Evolutionary conservation across 345 rosid species (phyloP).

Genomic region (Arabidopsis suecica): DNA sequence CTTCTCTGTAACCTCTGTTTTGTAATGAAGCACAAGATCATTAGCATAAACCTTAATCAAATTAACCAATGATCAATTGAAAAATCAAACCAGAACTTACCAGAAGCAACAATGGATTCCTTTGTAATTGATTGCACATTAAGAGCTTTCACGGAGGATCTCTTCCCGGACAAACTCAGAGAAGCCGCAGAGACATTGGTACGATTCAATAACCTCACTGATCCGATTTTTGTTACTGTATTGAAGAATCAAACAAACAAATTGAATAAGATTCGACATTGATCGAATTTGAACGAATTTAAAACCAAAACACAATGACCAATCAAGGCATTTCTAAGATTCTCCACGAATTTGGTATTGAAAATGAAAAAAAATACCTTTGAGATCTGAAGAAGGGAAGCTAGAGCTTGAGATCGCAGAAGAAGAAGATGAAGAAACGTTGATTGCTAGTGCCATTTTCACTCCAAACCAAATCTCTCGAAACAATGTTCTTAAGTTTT

Average conservation of each 20-base stretch:
- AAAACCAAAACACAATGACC: conserved; percentile 3
- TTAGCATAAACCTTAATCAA: conserved; percentile 30
- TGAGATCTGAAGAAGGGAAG: conserved; percentile 50
- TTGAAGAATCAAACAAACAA: neutral
- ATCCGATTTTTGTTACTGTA: conserved; percentile 63
- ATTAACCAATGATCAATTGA: neutral
- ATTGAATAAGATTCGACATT: neutral
- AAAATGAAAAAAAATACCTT: conserved; percentile 42
- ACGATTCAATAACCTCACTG: conserved; percentile 56
- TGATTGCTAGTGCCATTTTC: conserved; percentile 59
- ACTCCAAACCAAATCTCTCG: neutral
- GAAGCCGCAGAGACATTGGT: conserved; percentile 42
- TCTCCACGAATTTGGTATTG: neutral
- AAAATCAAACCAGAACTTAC: conserved; percentile 44
- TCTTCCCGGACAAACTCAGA: conserved; percentile 51
- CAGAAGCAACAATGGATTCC: conserved; percentile 53
- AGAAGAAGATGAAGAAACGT: conserved; percentile 54
- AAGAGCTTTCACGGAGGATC: conserved; percentile 54
- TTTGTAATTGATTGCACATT: conserved; percentile 63
- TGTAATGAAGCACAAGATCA: conserved; percentile 6
- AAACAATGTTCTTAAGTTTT: neutral
- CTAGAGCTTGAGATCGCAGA: conserved; percentile 43
- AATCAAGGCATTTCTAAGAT: neutral
- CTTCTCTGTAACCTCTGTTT: conserved; percentile 54
- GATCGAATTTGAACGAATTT: neutral